Evolutionary conservation across 2,329 filamentous ascomycete genomes (phyloP), one percentile per base, ranked within the genome.

Genomic region (Thielaviopsis punctulata): DNA sequence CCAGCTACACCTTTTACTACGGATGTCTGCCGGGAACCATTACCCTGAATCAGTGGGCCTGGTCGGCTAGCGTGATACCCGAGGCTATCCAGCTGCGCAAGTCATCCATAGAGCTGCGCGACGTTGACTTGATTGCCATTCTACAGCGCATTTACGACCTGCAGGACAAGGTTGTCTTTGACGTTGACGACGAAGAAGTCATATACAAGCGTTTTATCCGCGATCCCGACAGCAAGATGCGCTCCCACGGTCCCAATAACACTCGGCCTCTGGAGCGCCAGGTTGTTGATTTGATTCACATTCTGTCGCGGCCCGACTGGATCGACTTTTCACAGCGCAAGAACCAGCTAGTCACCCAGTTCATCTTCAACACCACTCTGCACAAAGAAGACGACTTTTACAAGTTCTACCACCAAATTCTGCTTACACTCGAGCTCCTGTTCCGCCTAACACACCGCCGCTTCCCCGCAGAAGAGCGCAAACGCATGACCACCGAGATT

Each of bases 401-500:
- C 55, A 73, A 72, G 23, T 87, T 88, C 66, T 86, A 85, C 62
- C 82, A 86, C 62, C 84, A 88, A 64, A 66, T 88, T n/a, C 69
- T 88, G 2, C 72, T 88, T 43, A 82, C 80, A 57, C 70, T 84
- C 48, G 84, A 88, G 63, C 69, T 88, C 4, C 79, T 85, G 60
- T 64, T 84, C 53, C 76, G 84, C 39, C 84, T 87, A 58, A 76
- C 82, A 59, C 79, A 76, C 1, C 68, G 67, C 23, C 67, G 73
- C 48, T 79, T 84, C 62, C 67, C 69, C n/a, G 76, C 77, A 23
- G 73, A 72, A 65, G 73, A 77, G 36, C 84, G 80, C 64, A 74
- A 80, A 58, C 79, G 78, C 59, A 68, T 86, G 45, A 66, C 84
- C 25, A 65, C 67, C 23, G 76, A 81, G 59, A 73, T 86, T 23